Percentiles rank a stretch among this genome's conserved stretches.
These are phyloP conservation scores for Nyctanthes arbortristis DNA, from an alignment of 257 asterid genomes.

Conservation along the genomic window DNA sequence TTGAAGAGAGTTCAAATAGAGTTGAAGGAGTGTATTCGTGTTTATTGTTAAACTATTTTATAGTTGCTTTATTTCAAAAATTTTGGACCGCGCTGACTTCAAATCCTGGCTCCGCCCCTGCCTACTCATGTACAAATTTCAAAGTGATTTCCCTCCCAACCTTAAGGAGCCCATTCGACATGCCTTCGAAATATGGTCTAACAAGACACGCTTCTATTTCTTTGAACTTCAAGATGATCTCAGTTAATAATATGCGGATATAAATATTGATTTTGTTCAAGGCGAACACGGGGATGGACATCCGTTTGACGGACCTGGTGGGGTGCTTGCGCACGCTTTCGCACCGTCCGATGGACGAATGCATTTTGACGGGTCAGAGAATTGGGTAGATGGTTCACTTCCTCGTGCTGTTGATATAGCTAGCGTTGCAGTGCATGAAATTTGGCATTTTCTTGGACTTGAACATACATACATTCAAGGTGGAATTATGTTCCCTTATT, in stretches of 20 bases:
- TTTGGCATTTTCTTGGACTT: background rate
- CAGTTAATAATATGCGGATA: background rate
- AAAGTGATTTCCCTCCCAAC: background rate
- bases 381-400: background rate
- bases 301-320: background rate
- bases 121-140: background rate
- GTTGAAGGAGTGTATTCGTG: no score
- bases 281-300: background rate
- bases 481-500: background rate
- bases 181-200: background rate
- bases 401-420: background rate
- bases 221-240: background rate
- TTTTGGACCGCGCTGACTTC: no score
- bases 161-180: background rate
- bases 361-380: background rate
- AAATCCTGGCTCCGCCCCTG: no score
- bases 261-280: background rate
- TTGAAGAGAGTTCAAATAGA: no score
- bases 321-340: background rate
- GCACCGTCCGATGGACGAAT: background rate
- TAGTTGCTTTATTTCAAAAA: no score
- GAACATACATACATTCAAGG: background rate
- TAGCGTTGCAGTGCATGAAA: background rate
- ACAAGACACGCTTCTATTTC: background rate
- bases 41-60: no score